Conservation (phyloP, 352 stramenopile species). For the Phytophthora sansomeana region DNA sequence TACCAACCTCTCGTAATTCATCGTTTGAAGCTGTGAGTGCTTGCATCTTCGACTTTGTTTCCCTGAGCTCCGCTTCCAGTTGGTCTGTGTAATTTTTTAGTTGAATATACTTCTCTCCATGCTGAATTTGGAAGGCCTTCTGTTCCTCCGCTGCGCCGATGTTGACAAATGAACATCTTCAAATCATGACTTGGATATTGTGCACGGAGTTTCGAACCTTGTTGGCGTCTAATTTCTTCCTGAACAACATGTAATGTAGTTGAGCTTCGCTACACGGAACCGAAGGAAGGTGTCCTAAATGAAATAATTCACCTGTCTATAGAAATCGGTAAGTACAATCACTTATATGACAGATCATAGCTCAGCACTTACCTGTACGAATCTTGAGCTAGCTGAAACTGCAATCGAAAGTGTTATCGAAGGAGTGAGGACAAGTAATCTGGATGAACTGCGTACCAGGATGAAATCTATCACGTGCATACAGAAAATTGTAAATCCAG, state of each 20-base stretch:
- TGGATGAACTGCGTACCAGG: conserved; percentile 48
- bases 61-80: conserved; percentile 79
- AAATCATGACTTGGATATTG: neutral
- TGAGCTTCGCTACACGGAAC: no score
- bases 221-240: conserved; percentile 79
- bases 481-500: neutral
- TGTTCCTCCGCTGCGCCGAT: conserved; percentile 70
- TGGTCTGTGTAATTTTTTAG: conserved; percentile 89
- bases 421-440: conserved; percentile 11
- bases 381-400: conserved; percentile 90
- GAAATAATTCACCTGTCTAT: conserved; percentile 54
- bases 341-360: neutral
- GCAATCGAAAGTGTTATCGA: conserved; percentile 20
- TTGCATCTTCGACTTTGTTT: conserved; percentile 87
- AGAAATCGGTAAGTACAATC: conserved; percentile 5
- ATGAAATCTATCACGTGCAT: conserved; percentile 63
- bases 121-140: conserved; percentile 79
- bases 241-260: conserved; percentile 18
- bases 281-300: neutral
- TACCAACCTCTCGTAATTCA: conserved; percentile 72
- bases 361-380: conserved; percentile 60
- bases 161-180: neutral
- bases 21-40: conserved; percentile 76
- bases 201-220: conserved; percentile 63
- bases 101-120: conserved; percentile 89